Conservation (phyloP, 2,329 filamentous ascomycete genomes). For the Colletotrichum tamarilloi region DNA sequence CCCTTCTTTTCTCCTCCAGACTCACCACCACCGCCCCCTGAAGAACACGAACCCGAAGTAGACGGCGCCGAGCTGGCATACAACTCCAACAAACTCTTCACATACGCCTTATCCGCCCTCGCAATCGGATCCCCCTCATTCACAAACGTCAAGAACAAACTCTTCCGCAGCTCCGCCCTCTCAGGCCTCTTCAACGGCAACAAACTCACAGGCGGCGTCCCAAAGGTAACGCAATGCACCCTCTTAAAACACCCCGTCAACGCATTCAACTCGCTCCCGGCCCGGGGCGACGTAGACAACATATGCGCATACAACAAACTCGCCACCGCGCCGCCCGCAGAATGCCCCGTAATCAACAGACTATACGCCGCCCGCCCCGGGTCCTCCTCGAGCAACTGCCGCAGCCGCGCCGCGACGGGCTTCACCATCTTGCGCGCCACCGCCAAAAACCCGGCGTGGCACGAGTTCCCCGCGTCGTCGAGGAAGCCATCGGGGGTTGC, state of each 20-base stretch:
- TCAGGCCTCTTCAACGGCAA: slow-evolving; percentile 73
- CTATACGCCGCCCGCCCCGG: slow-evolving; percentile 74
- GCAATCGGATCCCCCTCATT: slow-evolving; percentile 89
- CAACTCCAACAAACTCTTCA: slow-evolving; percentile 77
- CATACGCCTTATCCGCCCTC: slow-evolving; percentile 80
- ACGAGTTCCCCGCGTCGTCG: slow-evolving; percentile 81
- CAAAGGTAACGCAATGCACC: slow-evolving; percentile 87
- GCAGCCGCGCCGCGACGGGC: slow-evolving; percentile 77
- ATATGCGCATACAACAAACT: slow-evolving; percentile 85
- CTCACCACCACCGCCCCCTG: neutral
- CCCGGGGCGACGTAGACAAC: slow-evolving; percentile 63
- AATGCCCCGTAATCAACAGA: slow-evolving; percentile 86
- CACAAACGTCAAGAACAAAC: slow-evolving; percentile 81
- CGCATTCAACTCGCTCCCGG: slow-evolving; percentile 75
- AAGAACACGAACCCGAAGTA: too few relatives aligned
- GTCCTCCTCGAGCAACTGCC: slow-evolving; percentile 77
- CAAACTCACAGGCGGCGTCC: slow-evolving; percentile 81
- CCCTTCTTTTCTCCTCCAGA: slow-evolving; percentile 26
- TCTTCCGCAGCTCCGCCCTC: slow-evolving; percentile 65
- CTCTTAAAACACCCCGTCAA: slow-evolving; percentile 79
- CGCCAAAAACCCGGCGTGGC: slow-evolving; percentile 83
- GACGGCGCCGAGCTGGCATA: slow-evolving; percentile 70
- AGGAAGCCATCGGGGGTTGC: slow-evolving; percentile 75
- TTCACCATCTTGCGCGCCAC: slow-evolving; percentile 80
- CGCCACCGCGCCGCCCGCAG: slow-evolving; percentile 86